Evolutionary conservation across 345 rosid species (phyloP).

Genomic region (Populus deltoides): DNA sequence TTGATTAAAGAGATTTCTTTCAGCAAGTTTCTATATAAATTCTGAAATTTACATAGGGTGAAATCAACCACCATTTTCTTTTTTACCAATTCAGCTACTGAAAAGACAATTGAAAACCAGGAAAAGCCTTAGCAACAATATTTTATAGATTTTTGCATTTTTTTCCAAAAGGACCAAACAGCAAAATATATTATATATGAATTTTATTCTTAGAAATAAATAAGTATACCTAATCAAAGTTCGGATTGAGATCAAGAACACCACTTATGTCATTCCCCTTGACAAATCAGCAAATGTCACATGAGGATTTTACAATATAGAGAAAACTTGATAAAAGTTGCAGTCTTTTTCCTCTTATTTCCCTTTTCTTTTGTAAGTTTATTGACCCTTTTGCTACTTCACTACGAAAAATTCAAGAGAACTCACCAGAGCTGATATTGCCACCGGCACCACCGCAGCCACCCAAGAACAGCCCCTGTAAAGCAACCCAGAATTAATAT

Average conservation of each 20-base stretch:
- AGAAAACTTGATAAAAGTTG: neutral
- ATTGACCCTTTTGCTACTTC: neutral
- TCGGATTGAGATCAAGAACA: too few species aligned
- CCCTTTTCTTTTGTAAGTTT: too few species aligned
- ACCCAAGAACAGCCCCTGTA: slow-evolving; percentile 82
- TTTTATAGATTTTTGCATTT: neutral
- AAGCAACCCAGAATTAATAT: neutral
- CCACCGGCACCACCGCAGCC: slow-evolving; percentile 69
- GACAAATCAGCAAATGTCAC: neutral
- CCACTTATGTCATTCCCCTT: too few species aligned
- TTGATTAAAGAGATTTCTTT: too few species aligned
- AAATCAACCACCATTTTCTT: too few species aligned
- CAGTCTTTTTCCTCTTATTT: neutral
- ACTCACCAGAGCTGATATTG: slow-evolving; percentile 78
- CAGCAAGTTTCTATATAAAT: neutral
- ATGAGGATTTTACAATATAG: neutral
- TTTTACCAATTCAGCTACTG: neutral
- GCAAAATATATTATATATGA: too few species aligned
- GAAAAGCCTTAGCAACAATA: neutral
- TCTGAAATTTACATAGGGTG: neutral
- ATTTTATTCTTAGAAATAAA: too few species aligned
- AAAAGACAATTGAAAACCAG: neutral
- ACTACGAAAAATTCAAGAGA: neutral
- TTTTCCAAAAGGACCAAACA: neutral
- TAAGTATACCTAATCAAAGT: too few species aligned